Evolutionary conservation across 2,329 filamentous ascomycete genomes (phyloP).

Genomic region (Diplodia mutila): DNA sequence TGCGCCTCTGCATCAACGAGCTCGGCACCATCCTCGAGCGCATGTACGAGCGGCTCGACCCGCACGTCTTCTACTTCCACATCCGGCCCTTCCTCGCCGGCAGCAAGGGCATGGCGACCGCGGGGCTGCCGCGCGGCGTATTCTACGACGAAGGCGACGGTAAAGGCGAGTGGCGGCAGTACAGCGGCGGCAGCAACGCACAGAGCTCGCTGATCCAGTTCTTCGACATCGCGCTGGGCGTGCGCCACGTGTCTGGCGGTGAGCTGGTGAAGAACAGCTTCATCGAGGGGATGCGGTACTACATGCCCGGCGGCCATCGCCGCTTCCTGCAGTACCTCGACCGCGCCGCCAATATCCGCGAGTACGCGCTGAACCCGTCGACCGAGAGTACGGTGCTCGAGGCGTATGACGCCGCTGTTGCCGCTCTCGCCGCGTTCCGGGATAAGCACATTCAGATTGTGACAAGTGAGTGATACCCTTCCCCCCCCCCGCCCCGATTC

Average conservation of each 20-base stretch:
- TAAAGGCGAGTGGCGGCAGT: slow-evolving; percentile 54
- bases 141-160: slow-evolving; percentile 57
- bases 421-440: slow-evolving; percentile 52
- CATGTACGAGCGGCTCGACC: slow-evolving; percentile 56
- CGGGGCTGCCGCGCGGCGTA: slow-evolving; percentile 55
- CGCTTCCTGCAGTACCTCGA: slow-evolving; percentile 55
- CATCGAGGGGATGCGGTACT: slow-evolving; percentile 53
- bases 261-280: slow-evolving; percentile 33
- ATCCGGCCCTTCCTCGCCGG: slow-evolving; percentile 58
- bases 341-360: slow-evolving; percentile 50
- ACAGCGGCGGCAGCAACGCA: slow-evolving; percentile 59
- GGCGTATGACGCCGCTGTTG: slow-evolving; percentile 53
- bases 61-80: slow-evolving; percentile 55
- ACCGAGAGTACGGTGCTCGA: slow-evolving; percentile 42
- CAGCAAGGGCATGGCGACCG: slow-evolving; percentile 58
- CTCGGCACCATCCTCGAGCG: slow-evolving; percentile 49
- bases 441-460: slow-evolving; percentile 59
- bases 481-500: no score
- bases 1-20: slow-evolving; percentile 42
- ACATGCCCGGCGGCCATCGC: slow-evolving; percentile 59
- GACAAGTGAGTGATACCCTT: slow-evolving; percentile 35
- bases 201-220: slow-evolving; percentile 60
- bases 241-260: slow-evolving; percentile 51
- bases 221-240: slow-evolving; percentile 57
- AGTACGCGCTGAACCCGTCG: slow-evolving; percentile 45